Evolutionary conservation across 257 asterid species (phyloP).

Genomic region (Solanum microdontum): DNA sequence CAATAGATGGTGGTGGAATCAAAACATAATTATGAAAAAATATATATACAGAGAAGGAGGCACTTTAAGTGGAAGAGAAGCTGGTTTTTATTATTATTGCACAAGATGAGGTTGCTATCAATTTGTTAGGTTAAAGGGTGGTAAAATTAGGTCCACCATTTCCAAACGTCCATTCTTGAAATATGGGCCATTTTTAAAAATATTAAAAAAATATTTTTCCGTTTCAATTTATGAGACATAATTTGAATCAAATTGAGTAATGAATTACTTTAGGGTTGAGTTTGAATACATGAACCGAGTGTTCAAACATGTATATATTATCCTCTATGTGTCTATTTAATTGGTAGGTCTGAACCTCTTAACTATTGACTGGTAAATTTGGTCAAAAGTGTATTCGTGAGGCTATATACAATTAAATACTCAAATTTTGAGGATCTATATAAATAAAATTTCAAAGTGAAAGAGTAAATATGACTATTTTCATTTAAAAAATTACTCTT

Average conservation of each 20-base stretch:
- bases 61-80: constrained; percentile 8
- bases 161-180: constrained; percentile 7
- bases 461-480: not conserved
- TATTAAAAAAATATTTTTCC: accelerated
- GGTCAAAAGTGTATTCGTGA: not conserved
- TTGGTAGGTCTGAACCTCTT: not conserved
- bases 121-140: constrained; percentile 9
- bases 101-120: constrained; percentile 7
- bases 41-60: not conserved
- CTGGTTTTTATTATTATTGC: not conserved
- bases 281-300: not conserved
- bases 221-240: not conserved
- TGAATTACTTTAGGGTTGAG: not conserved
- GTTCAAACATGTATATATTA: not conserved
- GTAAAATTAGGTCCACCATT: constrained; percentile 15
- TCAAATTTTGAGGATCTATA: not conserved
- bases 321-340: not conserved
- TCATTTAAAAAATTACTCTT: not conserved
- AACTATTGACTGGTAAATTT: not conserved
- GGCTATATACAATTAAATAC: not conserved
- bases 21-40: not conserved
- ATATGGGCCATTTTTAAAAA: not conserved
- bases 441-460: not conserved
- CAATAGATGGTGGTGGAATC: constrained; percentile 15
- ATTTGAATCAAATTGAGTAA: not conserved